Evolutionary conservation across 2,329 filamentous ascomycete genomes (phyloP).

Genomic region (Aspergillus jensenii): DNA sequence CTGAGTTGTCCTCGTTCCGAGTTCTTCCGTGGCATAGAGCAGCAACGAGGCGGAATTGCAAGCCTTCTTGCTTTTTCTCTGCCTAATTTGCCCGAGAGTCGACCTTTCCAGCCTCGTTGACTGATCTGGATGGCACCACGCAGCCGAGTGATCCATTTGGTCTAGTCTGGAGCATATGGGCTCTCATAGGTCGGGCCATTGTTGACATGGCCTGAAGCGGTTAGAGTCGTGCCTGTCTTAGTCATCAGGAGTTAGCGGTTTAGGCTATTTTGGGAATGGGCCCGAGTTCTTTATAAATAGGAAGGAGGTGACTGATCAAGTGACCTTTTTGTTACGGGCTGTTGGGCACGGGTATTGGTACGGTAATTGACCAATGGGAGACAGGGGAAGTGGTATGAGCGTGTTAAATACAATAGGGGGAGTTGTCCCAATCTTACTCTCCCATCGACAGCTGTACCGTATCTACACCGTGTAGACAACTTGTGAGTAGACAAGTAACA

Average conservation of each 20-base stretch:
- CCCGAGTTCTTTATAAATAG: background rate
- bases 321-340: background rate
- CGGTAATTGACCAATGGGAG: background rate
- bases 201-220: background rate
- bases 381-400: background rate
- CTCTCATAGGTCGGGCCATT: background rate
- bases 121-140: conserved; percentile 1
- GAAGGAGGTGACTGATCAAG: conserved; percentile 1
- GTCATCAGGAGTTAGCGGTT: background rate
- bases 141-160: conserved; percentile 1
- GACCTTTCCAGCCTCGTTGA: background rate
- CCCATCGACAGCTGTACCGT: background rate
- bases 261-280: background rate
- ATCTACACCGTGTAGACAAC: too few relatives aligned
- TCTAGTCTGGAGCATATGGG: background rate
- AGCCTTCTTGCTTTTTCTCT: background rate
- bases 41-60: background rate
- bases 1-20: conserved; percentile 1
- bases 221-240: background rate
- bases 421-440: background rate
- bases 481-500: background rate
- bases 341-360: background rate
- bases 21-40: background rate
- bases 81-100: background rate
- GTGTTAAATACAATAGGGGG: background rate